Percentiles rank a stretch among this genome's conserved stretches.
phyloP scores from a whole-genome alignment of 257 asterid genomes.

The Primulina eburnea region DNA sequence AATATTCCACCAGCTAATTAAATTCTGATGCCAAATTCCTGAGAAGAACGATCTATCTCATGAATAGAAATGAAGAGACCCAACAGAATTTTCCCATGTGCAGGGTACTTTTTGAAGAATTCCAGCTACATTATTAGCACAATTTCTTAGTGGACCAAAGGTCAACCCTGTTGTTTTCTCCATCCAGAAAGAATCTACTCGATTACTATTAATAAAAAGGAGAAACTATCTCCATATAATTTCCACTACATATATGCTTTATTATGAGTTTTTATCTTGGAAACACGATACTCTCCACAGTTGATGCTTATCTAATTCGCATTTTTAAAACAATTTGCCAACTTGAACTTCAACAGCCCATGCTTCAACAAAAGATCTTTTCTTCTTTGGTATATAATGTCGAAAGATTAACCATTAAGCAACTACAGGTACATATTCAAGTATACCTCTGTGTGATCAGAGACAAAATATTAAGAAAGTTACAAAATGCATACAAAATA shows the following conservation, averaged over 20 bases:
- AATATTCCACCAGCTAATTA: slow-evolving; percentile 33
- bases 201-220: slow-evolving; percentile 5
- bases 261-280: neutral
- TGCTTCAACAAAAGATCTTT: neutral
- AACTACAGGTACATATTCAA: too few relatives aligned
- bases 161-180: too few relatives aligned
- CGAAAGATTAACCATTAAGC: too few relatives aligned
- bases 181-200: neutral
- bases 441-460: too few relatives aligned
- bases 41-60: slow-evolving; percentile 18
- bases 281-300: neutral
- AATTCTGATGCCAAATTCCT: slow-evolving; percentile 25
- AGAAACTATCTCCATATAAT: neutral
- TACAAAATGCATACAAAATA: too few relatives aligned
- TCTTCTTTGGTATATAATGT: neutral
- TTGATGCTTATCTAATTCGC: neutral
- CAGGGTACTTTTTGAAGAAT: neutral
- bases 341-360: neutral
- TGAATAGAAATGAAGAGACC: neutral
- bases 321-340: neutral
- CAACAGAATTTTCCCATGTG: neutral
- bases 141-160: neutral
- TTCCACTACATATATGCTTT: neutral
- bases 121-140: neutral
- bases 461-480: too few relatives aligned